Evolutionary conservation across 2,329 filamentous ascomycete genomes (phyloP), one percentile per base, ranked within the genome.

Genomic region (Talaromyces amestolkiae): DNA sequence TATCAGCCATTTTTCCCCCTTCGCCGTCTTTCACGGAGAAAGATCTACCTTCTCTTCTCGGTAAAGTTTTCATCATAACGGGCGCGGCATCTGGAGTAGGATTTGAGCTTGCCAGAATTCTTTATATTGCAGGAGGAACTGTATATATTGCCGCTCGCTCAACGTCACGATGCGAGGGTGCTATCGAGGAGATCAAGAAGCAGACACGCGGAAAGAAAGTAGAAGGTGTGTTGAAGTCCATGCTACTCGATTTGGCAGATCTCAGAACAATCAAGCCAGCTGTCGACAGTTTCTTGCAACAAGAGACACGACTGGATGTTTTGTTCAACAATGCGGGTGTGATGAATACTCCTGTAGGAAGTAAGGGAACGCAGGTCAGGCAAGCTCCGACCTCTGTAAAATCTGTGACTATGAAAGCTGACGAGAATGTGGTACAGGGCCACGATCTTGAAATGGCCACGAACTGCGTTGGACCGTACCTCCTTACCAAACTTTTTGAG

Each of bases 51-150:
- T 31, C 22, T 13, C 58, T 60, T 13, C 9, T 17, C 8, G 58
- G 58, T 7, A 47, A 77, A 69, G 76, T 78, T 68, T 77, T 74
- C 70, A 74, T 80, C 27, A 72, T 80, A 7, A 80, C 79, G 2
- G 79, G 78, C 10, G 70, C 73, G 39, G 69, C 72, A 60, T 73
- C 74, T 54, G 80, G 80, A 2, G 70, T 81, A 3, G 80, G 80
- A 62, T 75, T 77, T 63, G 74, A 79, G 49, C 70, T 80, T 0
- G 73, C 74, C 15, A 69, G 71, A 35, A 76, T 81, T 47, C 77
- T 82, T 37, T 82, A 80, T 69, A 66, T 69, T 27, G 73, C 76
- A 45, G 77, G 79, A 65, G 82, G 77, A 45, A 81, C 75, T 58
- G 78, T 83, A 39, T 83, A 82, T 69, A 68, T 83, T 24, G 76